Conservation (phyloP, 805 yeast genomes). For the Lachancea mirantina region DNA sequence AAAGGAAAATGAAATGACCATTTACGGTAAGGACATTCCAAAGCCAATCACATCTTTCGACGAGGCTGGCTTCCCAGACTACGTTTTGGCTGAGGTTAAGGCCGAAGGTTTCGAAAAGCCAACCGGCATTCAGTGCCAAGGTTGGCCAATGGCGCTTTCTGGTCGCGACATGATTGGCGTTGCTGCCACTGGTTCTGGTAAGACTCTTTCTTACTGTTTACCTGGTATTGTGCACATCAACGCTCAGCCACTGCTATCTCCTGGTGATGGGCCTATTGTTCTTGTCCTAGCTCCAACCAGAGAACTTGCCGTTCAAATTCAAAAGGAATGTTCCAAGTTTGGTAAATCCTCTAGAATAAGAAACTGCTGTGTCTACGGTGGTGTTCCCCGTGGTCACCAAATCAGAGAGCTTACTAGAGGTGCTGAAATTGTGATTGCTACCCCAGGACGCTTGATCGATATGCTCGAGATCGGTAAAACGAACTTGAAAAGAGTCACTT, state of each 20-base stretch:
- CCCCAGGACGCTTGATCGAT: slow-evolving; percentile 98
- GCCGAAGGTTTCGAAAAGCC: slow-evolving; percentile 90
- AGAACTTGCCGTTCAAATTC: slow-evolving; percentile 97
- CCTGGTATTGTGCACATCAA: slow-evolving; percentile 97
- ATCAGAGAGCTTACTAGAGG: slow-evolving; percentile 94
- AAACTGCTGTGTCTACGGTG: slow-evolving; percentile 98
- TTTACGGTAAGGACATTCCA: slow-evolving; percentile 79
- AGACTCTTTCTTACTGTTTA: slow-evolving; percentile 92
- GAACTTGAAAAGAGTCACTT: slow-evolving; percentile 91
- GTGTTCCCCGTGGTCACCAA: slow-evolving; percentile 98
- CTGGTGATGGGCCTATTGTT: slow-evolving; percentile 97
- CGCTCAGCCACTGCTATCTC: slow-evolving; percentile 89
- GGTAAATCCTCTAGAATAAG: slow-evolving; percentile 88
- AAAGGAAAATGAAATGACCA: slow-evolving; percentile 77
- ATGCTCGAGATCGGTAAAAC: slow-evolving; percentile 95
- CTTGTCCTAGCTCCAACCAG: slow-evolving; percentile 96
- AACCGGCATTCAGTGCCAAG: slow-evolving; percentile 97
- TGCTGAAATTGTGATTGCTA: slow-evolving; percentile 92
- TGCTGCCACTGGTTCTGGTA: slow-evolving; percentile 99
- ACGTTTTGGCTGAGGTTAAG: slow-evolving; percentile 82
- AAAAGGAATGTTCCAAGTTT: slow-evolving; percentile 90
- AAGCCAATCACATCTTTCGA: slow-evolving; percentile 89
- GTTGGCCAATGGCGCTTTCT: slow-evolving; percentile 99
- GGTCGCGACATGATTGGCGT: slow-evolving; percentile 99
- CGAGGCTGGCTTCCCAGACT: slow-evolving; percentile 97